Base-by-base conservation (phyloP, 1,284 basidiomycete genomes). In the Ganoderma lingzhi region DNA sequence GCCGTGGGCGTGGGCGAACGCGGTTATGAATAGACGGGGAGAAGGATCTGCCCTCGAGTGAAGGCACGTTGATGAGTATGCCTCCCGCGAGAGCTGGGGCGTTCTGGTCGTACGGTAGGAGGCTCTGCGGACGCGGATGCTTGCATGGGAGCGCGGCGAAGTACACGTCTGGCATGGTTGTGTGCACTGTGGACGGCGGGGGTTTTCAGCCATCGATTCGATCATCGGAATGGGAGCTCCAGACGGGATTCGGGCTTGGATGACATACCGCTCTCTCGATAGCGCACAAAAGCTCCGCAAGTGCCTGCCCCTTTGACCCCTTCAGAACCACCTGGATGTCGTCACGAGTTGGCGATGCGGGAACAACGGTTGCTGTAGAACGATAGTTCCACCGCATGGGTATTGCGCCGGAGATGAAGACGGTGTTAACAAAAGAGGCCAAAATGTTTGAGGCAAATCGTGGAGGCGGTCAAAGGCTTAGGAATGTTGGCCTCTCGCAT, bases 261-360 rank as follows among this genome's bases (percentile, higher is more conserved):
- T 69, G 69, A 70, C 69, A 67, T 69, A 70, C 71, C 69, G 32
- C 45, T 55, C 58, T 14, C 51, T 28, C 63, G 66, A 67, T 63
- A 64, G 59, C 68, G 60, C 8, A 42, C 12, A 68, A 42, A 70
- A 61, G 65, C 65, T 69, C 68, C 71, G 65, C 63, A 65, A 70
- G 69, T 73, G 69, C 71, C 69, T 73, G 71, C 42, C 63, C 71
- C 71, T 73, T 63, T 63, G 61, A 66, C 59, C 64, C 55, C 23
- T 37, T 51, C 66, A 66, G 70, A 65, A 65, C 30, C 37, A 58
- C 14, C 60, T 55, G 41, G 58, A 53, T 44, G 41, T 64, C 65
- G 64, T 72, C 69, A 70, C 69, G 71, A 44, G 71, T 64, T 60
- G 48, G 37, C 32, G 35, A 37, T 45, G 48, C 45, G 63, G 48